Conservation (phyloP, 768 basidiomycete genomes). For the Rhizopogon roseolus region DNA sequence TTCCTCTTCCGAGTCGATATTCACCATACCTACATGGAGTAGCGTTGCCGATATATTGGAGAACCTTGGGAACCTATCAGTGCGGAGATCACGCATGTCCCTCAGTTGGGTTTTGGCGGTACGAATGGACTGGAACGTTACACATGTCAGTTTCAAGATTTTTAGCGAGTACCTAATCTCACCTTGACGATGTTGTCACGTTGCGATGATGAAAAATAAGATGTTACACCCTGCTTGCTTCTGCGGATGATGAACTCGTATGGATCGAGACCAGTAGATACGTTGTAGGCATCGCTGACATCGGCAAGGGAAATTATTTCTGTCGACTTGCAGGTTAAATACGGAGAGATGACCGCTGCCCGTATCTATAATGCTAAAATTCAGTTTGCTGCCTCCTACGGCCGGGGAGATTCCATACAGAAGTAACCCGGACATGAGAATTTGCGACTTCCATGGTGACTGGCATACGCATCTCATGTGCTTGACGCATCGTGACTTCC, state of each 20-base stretch:
- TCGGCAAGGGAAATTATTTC: conserved; percentile 79
- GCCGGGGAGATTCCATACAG: conserved; percentile 40
- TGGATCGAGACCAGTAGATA: conserved; percentile 71
- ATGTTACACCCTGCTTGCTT: conserved; percentile 61
- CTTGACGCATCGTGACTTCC: conserved; percentile 64
- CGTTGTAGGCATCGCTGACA: conserved; percentile 83
- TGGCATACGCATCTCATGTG: conserved; percentile 64
- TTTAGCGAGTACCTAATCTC: conserved; percentile 1
- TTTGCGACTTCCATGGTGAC: conserved; percentile 62
- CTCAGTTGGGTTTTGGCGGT: conserved; percentile 70
- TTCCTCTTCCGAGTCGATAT: conserved; percentile 68
- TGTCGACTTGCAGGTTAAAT: conserved; percentile 67
- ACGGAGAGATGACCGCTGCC: conserved; percentile 65
- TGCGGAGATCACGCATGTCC: conserved; percentile 42
- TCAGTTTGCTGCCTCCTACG: neutral
- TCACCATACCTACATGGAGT: conserved; percentile 82
- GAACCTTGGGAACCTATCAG: conserved; percentile 70
- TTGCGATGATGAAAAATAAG: conserved; percentile 69
- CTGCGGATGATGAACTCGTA: conserved; percentile 80
- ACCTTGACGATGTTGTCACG: conserved; percentile 78
- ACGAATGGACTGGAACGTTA: conserved; percentile 53
- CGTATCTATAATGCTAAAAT: conserved; percentile 43
- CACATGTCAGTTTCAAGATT: neutral
- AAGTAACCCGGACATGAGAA: conserved; percentile 74
- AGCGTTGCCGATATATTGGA: conserved; percentile 84